Conservation (phyloP, 345 rosid species). For the Viola odorata region DNA sequence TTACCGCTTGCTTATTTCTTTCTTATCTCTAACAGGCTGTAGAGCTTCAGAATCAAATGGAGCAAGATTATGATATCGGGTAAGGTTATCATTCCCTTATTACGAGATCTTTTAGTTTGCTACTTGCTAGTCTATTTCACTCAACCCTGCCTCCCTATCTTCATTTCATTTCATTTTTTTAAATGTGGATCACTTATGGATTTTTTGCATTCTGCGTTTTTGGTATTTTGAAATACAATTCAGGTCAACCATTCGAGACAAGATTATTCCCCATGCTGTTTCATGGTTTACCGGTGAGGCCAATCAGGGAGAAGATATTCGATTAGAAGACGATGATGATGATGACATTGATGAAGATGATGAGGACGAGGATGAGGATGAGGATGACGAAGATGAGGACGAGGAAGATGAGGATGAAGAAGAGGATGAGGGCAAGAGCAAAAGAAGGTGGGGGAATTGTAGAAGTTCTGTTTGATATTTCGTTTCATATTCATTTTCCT, state of each 20-base stretch:
- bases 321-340: slow-evolving; percentile 42
- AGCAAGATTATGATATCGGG: slow-evolving; percentile 96
- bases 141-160: not conserved
- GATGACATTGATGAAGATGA: slow-evolving; percentile 44
- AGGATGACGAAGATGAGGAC: slow-evolving; percentile 38
- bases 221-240: not conserved
- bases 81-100: slow-evolving; percentile 18
- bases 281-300: slow-evolving; percentile 99
- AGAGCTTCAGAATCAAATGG: slow-evolving; percentile 93
- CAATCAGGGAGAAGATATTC: slow-evolving; percentile 54
- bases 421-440: slow-evolving; percentile 37
- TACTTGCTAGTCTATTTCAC: too few relatives aligned
- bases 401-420: slow-evolving; percentile 60
- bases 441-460: slow-evolving; percentile 41
- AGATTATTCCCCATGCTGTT: slow-evolving; percentile 89
- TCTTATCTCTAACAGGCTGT: slow-evolving; percentile 58
- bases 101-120: not conserved
- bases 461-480: not conserved
- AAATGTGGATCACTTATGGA: not conserved
- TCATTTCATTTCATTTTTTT: not conserved
- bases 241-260: slow-evolving; percentile 83
- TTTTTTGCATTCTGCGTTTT: not conserved
- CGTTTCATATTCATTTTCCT: not conserved
- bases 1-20: not conserved
- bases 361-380: slow-evolving; percentile 31